Conservation (phyloP, 179 eudicot species). For the Patellifolia procumbens region DNA sequence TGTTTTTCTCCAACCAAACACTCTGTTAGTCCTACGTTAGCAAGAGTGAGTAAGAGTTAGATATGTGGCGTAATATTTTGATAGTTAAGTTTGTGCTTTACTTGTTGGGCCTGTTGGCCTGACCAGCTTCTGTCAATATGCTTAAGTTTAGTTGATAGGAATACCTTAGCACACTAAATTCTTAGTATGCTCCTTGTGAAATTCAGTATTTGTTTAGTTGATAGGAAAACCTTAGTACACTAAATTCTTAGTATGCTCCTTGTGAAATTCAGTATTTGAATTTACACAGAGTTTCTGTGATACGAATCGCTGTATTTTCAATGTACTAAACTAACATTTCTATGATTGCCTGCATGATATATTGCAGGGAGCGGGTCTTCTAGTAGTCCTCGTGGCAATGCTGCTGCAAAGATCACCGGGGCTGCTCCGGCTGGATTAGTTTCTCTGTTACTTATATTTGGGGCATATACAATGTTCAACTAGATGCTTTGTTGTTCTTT, state of each 20-base stretch:
- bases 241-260: not conserved
- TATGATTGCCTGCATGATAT: not conserved
- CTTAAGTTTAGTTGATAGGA: not conserved
- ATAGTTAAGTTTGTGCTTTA: too few species aligned
- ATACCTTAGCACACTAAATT: not conserved
- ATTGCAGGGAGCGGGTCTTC: conserved; percentile 5
- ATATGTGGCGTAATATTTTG: not conserved
- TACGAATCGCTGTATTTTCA: not conserved
- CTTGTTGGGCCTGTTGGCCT: too few species aligned
- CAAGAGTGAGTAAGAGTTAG: too few species aligned
- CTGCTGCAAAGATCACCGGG: conserved; percentile 1
- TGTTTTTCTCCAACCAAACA: too few species aligned
- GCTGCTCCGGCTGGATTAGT: not conserved
- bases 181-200: not conserved
- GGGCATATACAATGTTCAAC: conserved; percentile 8
- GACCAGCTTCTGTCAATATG: not conserved
- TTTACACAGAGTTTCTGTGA: not conserved
- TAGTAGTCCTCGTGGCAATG: conserved; percentile 8
- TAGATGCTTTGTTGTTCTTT: conserved; percentile 1
- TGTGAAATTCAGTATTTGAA: not conserved
- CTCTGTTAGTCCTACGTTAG: too few species aligned
- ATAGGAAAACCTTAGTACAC: too few species aligned
- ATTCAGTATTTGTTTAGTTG: not conserved
- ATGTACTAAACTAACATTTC: not conserved
- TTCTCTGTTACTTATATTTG: not conserved